Base-by-base conservation (phyloP, 2,329 filamentous ascomycete species). In the Leptographium procerum region DNA sequence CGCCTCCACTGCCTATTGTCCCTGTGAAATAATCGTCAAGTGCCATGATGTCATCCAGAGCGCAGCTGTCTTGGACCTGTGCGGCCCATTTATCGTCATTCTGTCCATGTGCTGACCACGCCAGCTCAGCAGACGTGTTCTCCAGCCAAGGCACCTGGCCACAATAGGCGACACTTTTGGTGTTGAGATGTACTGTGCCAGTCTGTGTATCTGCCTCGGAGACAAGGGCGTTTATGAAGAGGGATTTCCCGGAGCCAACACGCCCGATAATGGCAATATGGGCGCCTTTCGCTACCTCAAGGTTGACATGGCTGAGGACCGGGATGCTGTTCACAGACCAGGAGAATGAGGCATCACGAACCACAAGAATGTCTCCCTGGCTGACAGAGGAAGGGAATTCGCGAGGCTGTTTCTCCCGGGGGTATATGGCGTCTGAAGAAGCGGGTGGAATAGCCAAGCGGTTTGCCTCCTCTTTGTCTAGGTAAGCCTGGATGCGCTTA, bases 121-220 rank as follows among this genome's bases (percentile, higher is more conserved):
- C n/a, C 26, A 29, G n/a, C 13, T 66, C 65, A 9, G 77, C 64
- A 0, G 69, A 71, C 1, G 61, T 66, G 57, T 77, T 77, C 9
- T 67, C 67, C 1, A 76, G 67, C 73, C 75, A 79, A 0, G 75
- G 69, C 0, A 64, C 66, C 56, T 79, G 76, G 47, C 71, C 69
- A 56, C 74, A 77, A 61, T 72, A 78, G 0, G 70, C 72, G 16
- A 73, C 57, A 22, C 66, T 66, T 0, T 56, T 61, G 0, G 65
- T 61, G 0, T 61, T 58, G 2, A 66, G 52, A 1, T 57, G 61
- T 14, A 73, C 57, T 0, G 53, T 57, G 0, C 70, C 72, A 2
- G 59, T 55, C 0, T 64, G 43, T 1, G 61, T 52, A 0, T 62
- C 53, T 0, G 70, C 60, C 59, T 75, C 73, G 0, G 73, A 71